phyloP scores from a whole-genome alignment of 2,329 filamentous ascomycete genomes.

The Aureobasidium sp. region DNA sequence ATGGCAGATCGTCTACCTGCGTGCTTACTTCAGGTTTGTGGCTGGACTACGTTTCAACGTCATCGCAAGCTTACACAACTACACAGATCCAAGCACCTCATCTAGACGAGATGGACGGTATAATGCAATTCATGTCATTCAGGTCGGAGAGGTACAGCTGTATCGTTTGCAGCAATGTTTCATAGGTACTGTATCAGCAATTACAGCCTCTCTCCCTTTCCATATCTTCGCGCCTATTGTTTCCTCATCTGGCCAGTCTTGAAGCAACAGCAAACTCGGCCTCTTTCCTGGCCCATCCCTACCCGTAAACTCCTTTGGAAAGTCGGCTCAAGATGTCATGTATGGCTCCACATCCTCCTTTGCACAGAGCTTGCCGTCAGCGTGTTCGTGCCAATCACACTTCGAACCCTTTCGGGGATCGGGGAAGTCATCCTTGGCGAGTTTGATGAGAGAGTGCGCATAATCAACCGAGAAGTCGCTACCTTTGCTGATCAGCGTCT shows the following conservation, averaged over 20 bases:
- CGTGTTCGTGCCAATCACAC: constrained; percentile 28
- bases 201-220: constrained; percentile 3
- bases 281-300: not conserved
- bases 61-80: constrained; percentile 1
- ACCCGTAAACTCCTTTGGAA: not conserved
- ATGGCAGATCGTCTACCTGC: constrained; percentile 97
- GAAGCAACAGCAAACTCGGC: not conserved
- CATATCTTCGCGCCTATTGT: not conserved
- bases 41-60: not conserved
- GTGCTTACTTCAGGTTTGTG: constrained; percentile 83
- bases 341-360: constrained; percentile 16
- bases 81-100: constrained; percentile 44
- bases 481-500: constrained; percentile 22
- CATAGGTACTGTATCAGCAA: constrained; percentile 15
- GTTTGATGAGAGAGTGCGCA: constrained; percentile 22
- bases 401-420: constrained; percentile 26
- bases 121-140: constrained; percentile 13
- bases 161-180: constrained; percentile 5
- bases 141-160: not conserved
- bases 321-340: not conserved
- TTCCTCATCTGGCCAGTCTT: not conserved
- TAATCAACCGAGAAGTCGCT: constrained; percentile 26
- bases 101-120: constrained; percentile 27
- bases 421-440: constrained; percentile 22
- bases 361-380: constrained; percentile 18